phyloP scores from a whole-genome alignment of 208 protist genomes.

The Trypanosoma boissoni region DNA sequence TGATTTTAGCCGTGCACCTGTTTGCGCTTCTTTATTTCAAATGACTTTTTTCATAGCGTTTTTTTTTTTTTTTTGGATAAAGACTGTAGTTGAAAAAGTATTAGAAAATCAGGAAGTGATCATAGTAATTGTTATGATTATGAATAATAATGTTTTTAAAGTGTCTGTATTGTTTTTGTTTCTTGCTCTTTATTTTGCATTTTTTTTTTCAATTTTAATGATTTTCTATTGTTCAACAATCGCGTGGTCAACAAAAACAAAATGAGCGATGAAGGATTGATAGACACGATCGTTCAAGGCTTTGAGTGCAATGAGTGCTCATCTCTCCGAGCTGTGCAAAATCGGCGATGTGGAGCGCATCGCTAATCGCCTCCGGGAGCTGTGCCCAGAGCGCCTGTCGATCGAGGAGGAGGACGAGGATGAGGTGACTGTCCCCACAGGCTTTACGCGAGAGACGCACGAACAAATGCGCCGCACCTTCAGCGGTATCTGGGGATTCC shows the following conservation, averaged over 20 bases:
- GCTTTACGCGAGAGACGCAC: constrained; percentile 5
- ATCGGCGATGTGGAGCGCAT: constrained; percentile 3
- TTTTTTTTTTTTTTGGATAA: constrained; percentile 1
- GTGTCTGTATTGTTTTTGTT: background rate
- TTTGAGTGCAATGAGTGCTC: background rate
- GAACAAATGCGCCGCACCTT: constrained; percentile 27
- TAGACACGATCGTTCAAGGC: too few relatives aligned
- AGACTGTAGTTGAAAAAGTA: too few relatives aligned
- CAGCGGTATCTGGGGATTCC: constrained; percentile 62
- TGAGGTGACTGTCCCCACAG: background rate
- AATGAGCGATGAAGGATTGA: too few relatives aligned
- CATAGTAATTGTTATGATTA: too few relatives aligned
- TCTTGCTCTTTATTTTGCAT: background rate
- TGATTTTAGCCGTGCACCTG: background rate
- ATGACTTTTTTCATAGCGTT: background rate
- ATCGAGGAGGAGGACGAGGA: background rate
- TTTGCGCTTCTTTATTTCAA: background rate
- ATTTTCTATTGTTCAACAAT: too few relatives aligned
- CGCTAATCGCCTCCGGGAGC: background rate
- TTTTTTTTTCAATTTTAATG: background rate
- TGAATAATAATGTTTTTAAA: too few relatives aligned
- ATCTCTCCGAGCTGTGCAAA: constrained; percentile 16
- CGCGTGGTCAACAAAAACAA: too few relatives aligned
- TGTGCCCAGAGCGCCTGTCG: background rate
- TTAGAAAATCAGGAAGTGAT: too few relatives aligned